Evolutionary conservation across 1,139 yeast genomes (phyloP).

Genomic region (Yamadazyma dushanensis): DNA sequence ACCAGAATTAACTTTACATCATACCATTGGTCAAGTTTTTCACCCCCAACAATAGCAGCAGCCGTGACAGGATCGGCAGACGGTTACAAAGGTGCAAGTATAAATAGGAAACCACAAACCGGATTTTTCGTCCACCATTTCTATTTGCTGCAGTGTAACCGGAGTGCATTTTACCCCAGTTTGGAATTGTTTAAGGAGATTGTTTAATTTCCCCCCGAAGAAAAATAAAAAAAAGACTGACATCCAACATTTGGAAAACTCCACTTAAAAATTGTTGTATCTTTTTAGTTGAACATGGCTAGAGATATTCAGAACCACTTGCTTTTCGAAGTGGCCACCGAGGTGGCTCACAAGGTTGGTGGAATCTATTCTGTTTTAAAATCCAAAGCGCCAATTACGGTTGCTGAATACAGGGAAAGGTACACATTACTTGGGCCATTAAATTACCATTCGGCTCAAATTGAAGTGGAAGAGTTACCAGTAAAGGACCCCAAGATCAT

Average conservation of each 20-base stretch:
- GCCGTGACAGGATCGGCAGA: no score
- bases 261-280: no score
- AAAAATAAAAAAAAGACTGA: background rate
- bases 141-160: background rate
- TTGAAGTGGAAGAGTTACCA: conserved; percentile 89
- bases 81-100: no score
- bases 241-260: background rate
- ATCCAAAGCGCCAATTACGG: conserved; percentile 95
- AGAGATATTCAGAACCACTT: conserved; percentile 81
- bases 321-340: conserved; percentile 93
- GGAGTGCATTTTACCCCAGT: conserved; percentile 2
- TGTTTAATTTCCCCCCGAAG: conserved; percentile 1
- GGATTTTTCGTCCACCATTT: no score
- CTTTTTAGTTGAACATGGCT: no score
- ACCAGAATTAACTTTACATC: no score
- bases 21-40: no score
- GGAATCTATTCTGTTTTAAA: conserved; percentile 96
- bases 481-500: conserved; percentile 63
- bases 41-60: no score
- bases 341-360: conserved; percentile 96
- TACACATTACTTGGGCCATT: conserved; percentile 88
- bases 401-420: conserved; percentile 87
- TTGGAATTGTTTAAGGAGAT: background rate
- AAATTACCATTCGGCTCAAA: conserved; percentile 77
- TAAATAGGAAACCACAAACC: no score